Evolutionary conservation across 331 rosid species (phyloP).

Genomic region (Cydonia oblonga): DNA sequence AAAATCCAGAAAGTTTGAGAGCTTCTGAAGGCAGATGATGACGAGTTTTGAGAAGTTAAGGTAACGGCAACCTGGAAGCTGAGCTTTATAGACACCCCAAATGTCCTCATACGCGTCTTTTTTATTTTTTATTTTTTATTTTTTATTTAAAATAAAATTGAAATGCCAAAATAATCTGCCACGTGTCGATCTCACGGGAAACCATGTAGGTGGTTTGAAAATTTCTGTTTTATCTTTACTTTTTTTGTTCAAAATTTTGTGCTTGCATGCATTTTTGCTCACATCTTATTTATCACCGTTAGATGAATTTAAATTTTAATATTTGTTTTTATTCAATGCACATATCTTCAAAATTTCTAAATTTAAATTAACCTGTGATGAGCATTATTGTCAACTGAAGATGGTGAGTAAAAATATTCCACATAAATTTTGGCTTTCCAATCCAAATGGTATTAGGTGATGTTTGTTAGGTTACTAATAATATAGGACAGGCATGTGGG

Average conservation of each 20-base stretch:
- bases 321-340: too few species aligned
- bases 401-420: too few species aligned
- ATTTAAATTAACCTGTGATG: too few species aligned
- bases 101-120: conserved; percentile 21
- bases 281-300: accelerated
- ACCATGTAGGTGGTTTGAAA: background rate
- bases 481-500: too few species aligned
- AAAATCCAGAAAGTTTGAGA: background rate
- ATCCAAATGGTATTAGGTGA: background rate
- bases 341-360: accelerated
- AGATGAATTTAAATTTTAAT: too few species aligned
- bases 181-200: conserved; percentile 19
- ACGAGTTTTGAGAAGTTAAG: background rate
- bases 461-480: background rate
- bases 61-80: background rate
- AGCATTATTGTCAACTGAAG: too few species aligned
- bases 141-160: background rate
- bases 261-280: too few species aligned
- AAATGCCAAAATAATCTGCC: background rate
- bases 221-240: too few species aligned
- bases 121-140: background rate
- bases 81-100: background rate
- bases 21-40: background rate
- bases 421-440: background rate
- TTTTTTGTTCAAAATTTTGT: too few species aligned